Evolutionary conservation across 1,284 basidiomycete genomes (phyloP).

Genomic region (Fomes fomentarius): DNA sequence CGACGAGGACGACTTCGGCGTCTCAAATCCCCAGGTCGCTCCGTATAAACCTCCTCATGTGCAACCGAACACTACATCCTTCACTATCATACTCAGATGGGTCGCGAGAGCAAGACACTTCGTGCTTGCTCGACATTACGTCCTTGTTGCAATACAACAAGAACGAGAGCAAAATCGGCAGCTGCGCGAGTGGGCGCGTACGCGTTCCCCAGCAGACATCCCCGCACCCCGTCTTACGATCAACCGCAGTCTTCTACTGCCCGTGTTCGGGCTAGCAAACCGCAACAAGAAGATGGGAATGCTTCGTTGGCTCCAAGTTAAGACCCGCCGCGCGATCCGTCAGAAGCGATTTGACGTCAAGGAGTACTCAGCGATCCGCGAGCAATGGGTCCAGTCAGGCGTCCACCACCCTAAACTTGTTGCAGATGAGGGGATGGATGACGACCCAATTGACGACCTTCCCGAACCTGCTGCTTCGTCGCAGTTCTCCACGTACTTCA

Average conservation of each 20-base stretch:
- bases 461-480: constrained; percentile 11
- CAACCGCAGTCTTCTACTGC: constrained; percentile 55
- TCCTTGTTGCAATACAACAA: constrained; percentile 57
- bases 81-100: constrained; percentile 61
- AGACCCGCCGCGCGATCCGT: constrained; percentile 44
- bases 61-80: constrained; percentile 71
- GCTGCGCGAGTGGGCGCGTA: constrained; percentile 23
- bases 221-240: constrained; percentile 53
- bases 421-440: neutral
- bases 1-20: constrained; percentile 63
- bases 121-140: constrained; percentile 68
- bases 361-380: constrained; percentile 41
- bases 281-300: constrained; percentile 56
- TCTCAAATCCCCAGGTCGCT: constrained; percentile 37
- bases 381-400: constrained; percentile 23
- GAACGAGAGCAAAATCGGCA: constrained; percentile 43
- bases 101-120: constrained; percentile 49
- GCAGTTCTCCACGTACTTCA: constrained; percentile 26
- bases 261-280: constrained; percentile 60
- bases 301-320: constrained; percentile 57
- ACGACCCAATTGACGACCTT: constrained; percentile 6
- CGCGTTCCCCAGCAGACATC: constrained; percentile 35
- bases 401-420: constrained; percentile 1
- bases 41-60: constrained; percentile 48
- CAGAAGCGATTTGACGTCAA: constrained; percentile 50